Conservation (phyloP, 2,329 filamentous ascomycete genomes). For the Colletotrichum echinochloae region DNA sequence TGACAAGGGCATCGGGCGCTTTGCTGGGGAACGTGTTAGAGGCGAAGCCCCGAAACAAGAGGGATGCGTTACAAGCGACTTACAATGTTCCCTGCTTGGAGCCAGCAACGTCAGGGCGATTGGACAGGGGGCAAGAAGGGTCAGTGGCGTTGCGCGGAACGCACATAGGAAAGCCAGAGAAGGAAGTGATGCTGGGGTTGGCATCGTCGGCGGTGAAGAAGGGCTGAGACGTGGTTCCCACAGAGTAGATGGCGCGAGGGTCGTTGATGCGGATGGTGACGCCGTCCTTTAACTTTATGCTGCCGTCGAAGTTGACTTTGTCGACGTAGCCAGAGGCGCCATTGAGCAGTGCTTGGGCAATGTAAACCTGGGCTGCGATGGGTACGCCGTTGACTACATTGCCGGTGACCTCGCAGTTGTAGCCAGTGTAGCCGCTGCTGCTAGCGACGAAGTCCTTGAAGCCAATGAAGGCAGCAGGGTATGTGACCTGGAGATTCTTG, state of each 20-base stretch:
- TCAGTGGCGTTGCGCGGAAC: constrained; percentile 56
- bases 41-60: fast-evolving
- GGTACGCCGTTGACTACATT: constrained; percentile 52
- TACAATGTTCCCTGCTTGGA: constrained; percentile 41
- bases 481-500: constrained; percentile 42
- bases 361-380: constrained; percentile 54
- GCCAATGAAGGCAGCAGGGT: constrained; percentile 41
- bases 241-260: constrained; percentile 56
- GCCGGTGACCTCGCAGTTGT: constrained; percentile 48
- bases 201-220: constrained; percentile 61
- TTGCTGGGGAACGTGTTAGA: constrained; percentile 42
- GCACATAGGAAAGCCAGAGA: constrained; percentile 65
- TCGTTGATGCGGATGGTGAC: constrained; percentile 56
- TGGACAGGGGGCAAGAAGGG: constrained; percentile 51
- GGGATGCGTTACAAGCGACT: not conserved
- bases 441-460: constrained; percentile 41
- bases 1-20: constrained; percentile 51
- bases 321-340: constrained; percentile 52
- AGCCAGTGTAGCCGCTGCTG: constrained; percentile 13
- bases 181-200: constrained; percentile 59
- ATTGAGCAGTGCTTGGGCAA: constrained; percentile 52
- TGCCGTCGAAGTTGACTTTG: constrained; percentile 49
- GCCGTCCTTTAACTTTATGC: constrained; percentile 52
- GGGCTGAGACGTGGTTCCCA: constrained; percentile 50
- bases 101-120: constrained; percentile 46